phyloP scores from a whole-genome alignment of 2,329 filamentous ascomycete species.

The Ascocoryne sarcoides region DNA sequence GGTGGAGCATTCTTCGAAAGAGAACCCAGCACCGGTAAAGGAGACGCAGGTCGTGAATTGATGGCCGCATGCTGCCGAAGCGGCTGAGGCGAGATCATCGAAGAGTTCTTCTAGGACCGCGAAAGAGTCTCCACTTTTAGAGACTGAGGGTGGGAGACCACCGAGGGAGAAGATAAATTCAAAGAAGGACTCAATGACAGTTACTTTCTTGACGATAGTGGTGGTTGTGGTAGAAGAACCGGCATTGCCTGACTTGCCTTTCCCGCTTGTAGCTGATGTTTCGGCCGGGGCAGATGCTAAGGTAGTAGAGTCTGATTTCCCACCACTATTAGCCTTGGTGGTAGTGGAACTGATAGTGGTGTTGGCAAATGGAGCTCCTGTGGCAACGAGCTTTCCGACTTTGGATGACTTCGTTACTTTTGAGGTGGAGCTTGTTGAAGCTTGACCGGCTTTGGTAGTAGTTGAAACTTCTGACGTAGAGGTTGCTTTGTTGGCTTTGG shows the following conservation, averaged over 20 bases:
- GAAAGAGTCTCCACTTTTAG: slow-evolving; percentile 13
- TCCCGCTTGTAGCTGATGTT: slow-evolving; percentile 1
- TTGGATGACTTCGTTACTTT: not conserved
- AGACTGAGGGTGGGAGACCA: slow-evolving; percentile 17
- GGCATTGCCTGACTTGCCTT: not conserved
- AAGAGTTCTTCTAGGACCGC: slow-evolving; percentile 17
- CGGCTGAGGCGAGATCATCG: slow-evolving; percentile 14
- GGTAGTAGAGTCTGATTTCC: not conserved
- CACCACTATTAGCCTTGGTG: slow-evolving; percentile 4
- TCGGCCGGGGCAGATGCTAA: not conserved
- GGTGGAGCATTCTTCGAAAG: slow-evolving; percentile 12
- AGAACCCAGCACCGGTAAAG: slow-evolving; percentile 16
- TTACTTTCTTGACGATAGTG: slow-evolving; percentile 12
- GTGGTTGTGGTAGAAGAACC: slow-evolving; percentile 1
- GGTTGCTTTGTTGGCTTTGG: not conserved
- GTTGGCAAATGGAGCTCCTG: slow-evolving; percentile 1
- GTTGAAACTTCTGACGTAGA: not conserved
- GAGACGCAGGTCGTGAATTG: slow-evolving; percentile 16
- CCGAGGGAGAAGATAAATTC: slow-evolving; percentile 17
- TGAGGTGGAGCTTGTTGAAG: not conserved
- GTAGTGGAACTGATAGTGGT: slow-evolving; percentile 1
- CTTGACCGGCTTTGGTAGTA: slow-evolving; percentile 1
- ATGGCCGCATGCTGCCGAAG: slow-evolving; percentile 15
- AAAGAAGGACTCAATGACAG: slow-evolving; percentile 21
- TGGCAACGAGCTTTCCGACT: not conserved